Base-by-base conservation (phyloP, 768 basidiomycete species). In the Rhizopogon rudus region DNA sequence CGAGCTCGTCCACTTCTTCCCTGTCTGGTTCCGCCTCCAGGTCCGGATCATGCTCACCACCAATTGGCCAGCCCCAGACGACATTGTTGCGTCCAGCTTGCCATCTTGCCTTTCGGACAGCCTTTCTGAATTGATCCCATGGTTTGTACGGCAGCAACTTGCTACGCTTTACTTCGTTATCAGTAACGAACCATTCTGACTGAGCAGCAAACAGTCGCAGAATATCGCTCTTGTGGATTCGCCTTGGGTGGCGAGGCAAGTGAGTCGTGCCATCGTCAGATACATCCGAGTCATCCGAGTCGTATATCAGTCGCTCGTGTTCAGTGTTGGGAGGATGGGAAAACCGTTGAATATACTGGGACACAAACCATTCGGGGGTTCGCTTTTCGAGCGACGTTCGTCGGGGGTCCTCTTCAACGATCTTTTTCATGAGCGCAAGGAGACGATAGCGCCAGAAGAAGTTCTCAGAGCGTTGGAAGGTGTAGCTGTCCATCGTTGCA, bases 181-280 rank as follows among this genome's bases (percentile, higher is more conserved):
- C 74, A 10, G 79, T 75, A 39, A 83, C 63, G 7, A 88, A 60
- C 86, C 85, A 88, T 37, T 77, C 78, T 0, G 77, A 76, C 8
- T 87, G 83, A 9, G 75, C 71, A 10, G 82, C 83, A 56, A 86
- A 79, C 1, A 74, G 56, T 10, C 75, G 73, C 37, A 71, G 63
- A n/a, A 86, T 64, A 62, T 84, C 81, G 35, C 81, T 76, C 29
- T 54, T 72, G 44, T 82, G 74, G 28, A 86, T 66, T 53, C 69
- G 75, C 25, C 81, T 78, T 13, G 77, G 73, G 40, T 74, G 71
- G 25, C 79, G 75, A 13, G 73, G 72, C 35, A 65, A 70, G 3
- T 37, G 56, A 2, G 69, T 67, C 13, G 29, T 58, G 2, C 71
- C 69, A 1, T 71, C 69, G 29, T 71, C 66, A 51, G 67, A 45